Evolutionary conservation across 768 basidiomycete genomes (phyloP).

Genomic region (Lyophyllum atratum): DNA sequence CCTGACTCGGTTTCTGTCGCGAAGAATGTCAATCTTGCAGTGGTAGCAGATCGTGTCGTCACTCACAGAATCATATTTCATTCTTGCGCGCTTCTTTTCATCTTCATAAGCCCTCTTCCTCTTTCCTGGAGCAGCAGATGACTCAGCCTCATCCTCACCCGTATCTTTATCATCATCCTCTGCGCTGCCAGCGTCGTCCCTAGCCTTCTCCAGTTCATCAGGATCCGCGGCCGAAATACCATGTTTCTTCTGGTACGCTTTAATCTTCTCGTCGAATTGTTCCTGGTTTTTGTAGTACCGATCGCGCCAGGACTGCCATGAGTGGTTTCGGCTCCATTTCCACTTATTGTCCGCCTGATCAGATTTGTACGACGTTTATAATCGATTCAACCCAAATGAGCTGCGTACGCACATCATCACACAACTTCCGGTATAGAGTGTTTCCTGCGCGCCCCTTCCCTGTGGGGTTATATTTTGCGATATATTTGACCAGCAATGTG

Average conservation of each 20-base stretch:
- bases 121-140: background rate
- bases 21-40: background rate
- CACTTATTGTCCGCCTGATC: slow-evolving; percentile 41
- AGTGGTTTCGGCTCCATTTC: slow-evolving; percentile 53
- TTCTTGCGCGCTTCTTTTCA: slow-evolving; percentile 8
- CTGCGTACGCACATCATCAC: slow-evolving; percentile 44
- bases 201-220: slow-evolving; percentile 3
- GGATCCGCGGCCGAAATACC: slow-evolving; percentile 13
- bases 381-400: background rate
- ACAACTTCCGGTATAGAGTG: slow-evolving; percentile 42
- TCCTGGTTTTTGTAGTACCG: slow-evolving; percentile 51
- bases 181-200: background rate
- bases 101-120: background rate
- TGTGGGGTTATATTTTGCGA: slow-evolving; percentile 49
- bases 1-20: background rate
- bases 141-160: background rate
- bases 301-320: slow-evolving; percentile 67
- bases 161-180: background rate
- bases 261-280: slow-evolving; percentile 45
- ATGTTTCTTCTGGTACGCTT: slow-evolving; percentile 37
- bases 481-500: slow-evolving; percentile 40
- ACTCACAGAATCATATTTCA: slow-evolving; percentile 5
- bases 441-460: slow-evolving; percentile 46
- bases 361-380: background rate
- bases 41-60: no score